These are phyloP conservation scores for Loxodes magnus DNA, from an alignment of 73 alveolate genomes.

Conservation along the genomic window DNA sequence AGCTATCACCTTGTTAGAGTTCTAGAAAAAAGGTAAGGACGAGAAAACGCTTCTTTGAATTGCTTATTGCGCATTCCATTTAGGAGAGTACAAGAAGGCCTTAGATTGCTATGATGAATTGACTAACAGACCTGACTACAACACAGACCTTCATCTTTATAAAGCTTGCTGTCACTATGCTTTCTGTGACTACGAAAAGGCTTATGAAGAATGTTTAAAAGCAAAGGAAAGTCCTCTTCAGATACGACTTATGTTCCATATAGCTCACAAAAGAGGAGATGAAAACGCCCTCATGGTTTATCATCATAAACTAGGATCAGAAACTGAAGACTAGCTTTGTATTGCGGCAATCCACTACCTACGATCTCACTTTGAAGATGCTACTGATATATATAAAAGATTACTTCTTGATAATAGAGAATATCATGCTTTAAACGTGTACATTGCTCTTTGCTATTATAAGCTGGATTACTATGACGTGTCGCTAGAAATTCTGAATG, in stretches of 20 bases:
- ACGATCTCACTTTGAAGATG: slow-evolving; percentile 45
- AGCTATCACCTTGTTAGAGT: slow-evolving; percentile 55
- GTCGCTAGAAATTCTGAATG: slow-evolving; percentile 79
- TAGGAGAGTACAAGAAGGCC: slow-evolving; percentile 82
- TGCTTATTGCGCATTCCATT: slow-evolving; percentile 74
- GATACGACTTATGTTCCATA: slow-evolving; percentile 77
- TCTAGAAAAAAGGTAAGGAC: slow-evolving; percentile 67
- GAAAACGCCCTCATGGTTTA: slow-evolving; percentile 78
- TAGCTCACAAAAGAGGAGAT: slow-evolving; percentile 89
- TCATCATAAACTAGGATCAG: slow-evolving; percentile 65
- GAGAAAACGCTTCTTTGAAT: slow-evolving; percentile 56
- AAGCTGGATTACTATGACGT: slow-evolving; percentile 96
- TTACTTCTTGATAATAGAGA: slow-evolving; percentile 75
- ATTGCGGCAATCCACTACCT: slow-evolving; percentile 94
- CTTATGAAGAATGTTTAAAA: slow-evolving; percentile 59
- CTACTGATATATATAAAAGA: slow-evolving; percentile 74
- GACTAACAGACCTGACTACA: slow-evolving; percentile 49
- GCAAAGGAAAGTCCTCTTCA: slow-evolving; percentile 32
- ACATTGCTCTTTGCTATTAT: slow-evolving; percentile 95
- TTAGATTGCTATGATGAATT: slow-evolving; percentile 75
- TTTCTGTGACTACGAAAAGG: slow-evolving; percentile 74
- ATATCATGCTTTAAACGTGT: slow-evolving; percentile 81
- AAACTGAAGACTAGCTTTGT: slow-evolving; percentile 75
- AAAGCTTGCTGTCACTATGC: slow-evolving; percentile 96
- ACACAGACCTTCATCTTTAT: slow-evolving; percentile 64